Evolutionary conservation across 2,329 filamentous ascomycete species (phyloP).

Genomic region (Alternaria novae-zelandiae): DNA sequence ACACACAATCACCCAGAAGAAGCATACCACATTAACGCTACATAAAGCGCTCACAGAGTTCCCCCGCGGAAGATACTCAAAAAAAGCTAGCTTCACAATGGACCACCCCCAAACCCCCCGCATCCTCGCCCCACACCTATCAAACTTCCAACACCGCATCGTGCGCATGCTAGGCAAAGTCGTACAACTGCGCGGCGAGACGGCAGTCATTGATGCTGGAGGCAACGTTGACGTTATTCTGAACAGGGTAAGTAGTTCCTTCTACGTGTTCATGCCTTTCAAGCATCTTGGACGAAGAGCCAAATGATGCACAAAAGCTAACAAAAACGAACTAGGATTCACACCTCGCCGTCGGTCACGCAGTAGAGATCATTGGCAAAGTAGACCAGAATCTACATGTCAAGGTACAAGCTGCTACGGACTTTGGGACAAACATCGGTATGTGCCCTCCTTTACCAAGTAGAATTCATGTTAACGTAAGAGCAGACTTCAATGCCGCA

Average conservation of each 20-base stretch:
- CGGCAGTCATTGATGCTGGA: constrained; percentile 78
- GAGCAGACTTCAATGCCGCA: constrained; percentile 74
- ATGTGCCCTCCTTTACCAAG: constrained; percentile 45
- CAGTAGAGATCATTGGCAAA: constrained; percentile 79
- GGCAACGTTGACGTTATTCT: constrained; percentile 77
- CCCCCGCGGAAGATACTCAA: not conserved
- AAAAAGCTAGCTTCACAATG: constrained; percentile 24
- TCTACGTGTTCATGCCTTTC: not conserved
- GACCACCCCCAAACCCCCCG: constrained; percentile 68
- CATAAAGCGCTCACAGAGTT: not conserved
- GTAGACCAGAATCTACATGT: constrained; percentile 76
- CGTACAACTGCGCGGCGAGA: constrained; percentile 78
- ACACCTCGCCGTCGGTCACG: constrained; percentile 72
- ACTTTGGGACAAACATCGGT: constrained; percentile 75
- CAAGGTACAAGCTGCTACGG: constrained; percentile 71
- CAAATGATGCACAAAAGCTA: no score
- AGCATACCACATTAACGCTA: not conserved
- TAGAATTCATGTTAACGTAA: not conserved
- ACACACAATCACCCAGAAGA: not conserved
- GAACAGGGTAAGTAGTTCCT: constrained; percentile 66
- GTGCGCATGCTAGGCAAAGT: constrained; percentile 90
- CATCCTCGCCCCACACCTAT: constrained; percentile 79
- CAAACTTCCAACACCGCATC: constrained; percentile 71
- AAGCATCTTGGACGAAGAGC: no score
- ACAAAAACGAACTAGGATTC: constrained; percentile 70